A percentile compares a stretch with the other conserved stretches of the same genome.
Evolutionary conservation across 73 alveolate species (phyloP).

Genomic region (Blepharisma stoltei): DNA sequence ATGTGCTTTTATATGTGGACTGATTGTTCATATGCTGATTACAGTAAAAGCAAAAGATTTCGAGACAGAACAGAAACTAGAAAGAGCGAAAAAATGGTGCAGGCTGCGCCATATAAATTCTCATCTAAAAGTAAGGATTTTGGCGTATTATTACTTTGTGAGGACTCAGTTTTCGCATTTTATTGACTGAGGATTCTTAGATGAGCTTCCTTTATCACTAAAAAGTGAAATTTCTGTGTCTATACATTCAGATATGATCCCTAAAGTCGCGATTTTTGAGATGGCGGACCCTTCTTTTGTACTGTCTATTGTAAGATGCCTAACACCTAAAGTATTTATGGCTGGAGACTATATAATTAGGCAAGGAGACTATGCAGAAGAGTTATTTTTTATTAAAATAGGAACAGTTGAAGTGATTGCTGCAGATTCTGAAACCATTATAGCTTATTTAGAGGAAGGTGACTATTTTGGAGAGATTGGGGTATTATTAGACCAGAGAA

Average conservation of each 20-base stretch:
- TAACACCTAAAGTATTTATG: slow-evolving; percentile 43
- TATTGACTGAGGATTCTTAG: slow-evolving; percentile 5
- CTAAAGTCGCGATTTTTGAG: slow-evolving; percentile 52
- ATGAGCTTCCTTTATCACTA: slow-evolving; percentile 55
- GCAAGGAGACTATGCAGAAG: slow-evolving; percentile 54
- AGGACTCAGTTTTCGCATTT: background rate
- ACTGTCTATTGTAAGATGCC: slow-evolving; percentile 35
- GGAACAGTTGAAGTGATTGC: slow-evolving; percentile 54
- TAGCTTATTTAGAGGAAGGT: slow-evolving; percentile 55
- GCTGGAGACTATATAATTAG: slow-evolving; percentile 40
- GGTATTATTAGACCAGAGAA: slow-evolving; percentile 35
- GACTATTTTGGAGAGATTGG: slow-evolving; percentile 72
- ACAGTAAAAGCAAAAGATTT: slow-evolving; percentile 36
- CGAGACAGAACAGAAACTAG: slow-evolving; percentile 38
- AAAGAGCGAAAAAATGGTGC: slow-evolving; percentile 50
- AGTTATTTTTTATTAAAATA: slow-evolving; percentile 49
- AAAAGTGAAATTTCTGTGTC: slow-evolving; percentile 50
- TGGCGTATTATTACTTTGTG: background rate
- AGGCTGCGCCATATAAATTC: background rate
- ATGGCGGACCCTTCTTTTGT: slow-evolving; percentile 60
- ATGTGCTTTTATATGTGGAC: slow-evolving; percentile 57
- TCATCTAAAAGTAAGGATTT: background rate
- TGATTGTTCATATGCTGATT: slow-evolving; percentile 32
- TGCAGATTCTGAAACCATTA: slow-evolving; percentile 43
- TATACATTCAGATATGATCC: slow-evolving; percentile 44